Evolutionary conservation across 495 filamentous ascomycete species (phyloP).

Genomic region (Xylaria telfairii): DNA sequence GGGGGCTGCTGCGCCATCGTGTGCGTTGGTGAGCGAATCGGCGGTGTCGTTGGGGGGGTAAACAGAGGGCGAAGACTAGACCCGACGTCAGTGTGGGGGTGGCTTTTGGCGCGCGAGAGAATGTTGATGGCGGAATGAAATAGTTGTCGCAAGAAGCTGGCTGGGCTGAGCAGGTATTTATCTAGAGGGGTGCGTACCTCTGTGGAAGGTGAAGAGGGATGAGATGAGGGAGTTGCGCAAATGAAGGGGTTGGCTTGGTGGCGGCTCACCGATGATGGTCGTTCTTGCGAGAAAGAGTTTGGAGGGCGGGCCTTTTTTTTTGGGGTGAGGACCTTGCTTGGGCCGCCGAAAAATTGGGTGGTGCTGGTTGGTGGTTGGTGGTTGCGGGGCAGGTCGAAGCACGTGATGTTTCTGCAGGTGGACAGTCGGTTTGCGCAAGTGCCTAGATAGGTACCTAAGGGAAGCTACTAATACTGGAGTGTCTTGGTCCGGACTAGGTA

Average conservation of each 20-base stretch:
- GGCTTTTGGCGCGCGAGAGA: slow-evolving; percentile 17
- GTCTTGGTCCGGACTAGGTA: too few relatives aligned
- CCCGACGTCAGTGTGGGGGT: slow-evolving; percentile 41
- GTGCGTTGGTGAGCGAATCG: slow-evolving; percentile 33
- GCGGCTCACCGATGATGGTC: slow-evolving; percentile 25
- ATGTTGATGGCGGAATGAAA: slow-evolving; percentile 10
- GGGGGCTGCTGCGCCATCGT: slow-evolving; percentile 65
- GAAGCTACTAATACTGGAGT: too few relatives aligned
- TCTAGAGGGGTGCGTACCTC: slow-evolving; percentile 21
- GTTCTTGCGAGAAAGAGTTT: slow-evolving; percentile 30
- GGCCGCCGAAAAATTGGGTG: slow-evolving; percentile 28
- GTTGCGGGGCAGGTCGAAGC: slow-evolving; percentile 28
- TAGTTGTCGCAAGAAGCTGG: slow-evolving; percentile 4
- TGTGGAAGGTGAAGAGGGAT: neutral
- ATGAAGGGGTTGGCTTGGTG: slow-evolving; percentile 14
- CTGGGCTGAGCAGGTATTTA: neutral
- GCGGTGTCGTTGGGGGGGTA: slow-evolving; percentile 39
- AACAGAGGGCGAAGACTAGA: slow-evolving; percentile 44
- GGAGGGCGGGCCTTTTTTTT: slow-evolving; percentile 27
- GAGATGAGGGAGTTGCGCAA: neutral
- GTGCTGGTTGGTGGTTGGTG: slow-evolving; percentile 19
- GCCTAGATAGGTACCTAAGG: too few relatives aligned
- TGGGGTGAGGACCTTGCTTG: slow-evolving; percentile 25
- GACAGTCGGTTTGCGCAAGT: slow-evolving; percentile 1
- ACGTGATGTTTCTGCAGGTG: slow-evolving; percentile 26